Evolutionary conservation across 805 yeast genomes (phyloP), one percentile per base, ranked within the genome.

Genomic region (Yarrowia sp.): DNA sequence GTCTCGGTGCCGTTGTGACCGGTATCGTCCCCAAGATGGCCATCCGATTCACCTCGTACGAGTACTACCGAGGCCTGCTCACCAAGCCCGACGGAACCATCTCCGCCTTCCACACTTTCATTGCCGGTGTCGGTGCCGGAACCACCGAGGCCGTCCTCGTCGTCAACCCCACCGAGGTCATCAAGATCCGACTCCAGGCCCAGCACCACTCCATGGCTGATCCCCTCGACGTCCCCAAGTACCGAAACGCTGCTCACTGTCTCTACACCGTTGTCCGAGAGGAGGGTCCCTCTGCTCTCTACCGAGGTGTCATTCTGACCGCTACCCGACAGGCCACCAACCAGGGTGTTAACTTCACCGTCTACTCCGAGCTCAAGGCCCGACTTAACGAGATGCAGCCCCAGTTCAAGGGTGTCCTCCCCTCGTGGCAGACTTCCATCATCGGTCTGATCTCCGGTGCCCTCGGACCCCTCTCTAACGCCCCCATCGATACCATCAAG

Each of bases 21-120:
- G 99, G 99, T 63, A 93, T 93, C 70, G 96, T 93, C 59, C 99
- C 99, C 63, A 93, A 93, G 74, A 93, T 93, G 99, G 98, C 97
- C 33, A 89, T 93, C 67, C 82, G 99, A 72, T 93, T 93, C 78
- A 87, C 97, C 41, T 88, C 97, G 3, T 93, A 91, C 73, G 98
- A 93, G 77, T 86, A 85, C 70, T 90, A 87, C 79, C 86, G 96
- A 76, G 79, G 85, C 12, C 73, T 84, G 63, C 80, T 93, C 66
- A 81, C 83, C 35, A 82, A 84, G 63, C 73, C 75, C 55, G 79
- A 79, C 58, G 83, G 88, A 61, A 76, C 78, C 12, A 85, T 90
- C 62, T 72, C 88, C 41, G 88, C 97, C 5, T 82, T 83, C 51
- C 81, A 84, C 68, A 89, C 92, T 10, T 93, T 93, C 72, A 67